These are phyloP conservation scores for Phytophthora macrochlamydospora DNA, from an alignment of 352 stramenopile species.

Conservation along the genomic window DNA sequence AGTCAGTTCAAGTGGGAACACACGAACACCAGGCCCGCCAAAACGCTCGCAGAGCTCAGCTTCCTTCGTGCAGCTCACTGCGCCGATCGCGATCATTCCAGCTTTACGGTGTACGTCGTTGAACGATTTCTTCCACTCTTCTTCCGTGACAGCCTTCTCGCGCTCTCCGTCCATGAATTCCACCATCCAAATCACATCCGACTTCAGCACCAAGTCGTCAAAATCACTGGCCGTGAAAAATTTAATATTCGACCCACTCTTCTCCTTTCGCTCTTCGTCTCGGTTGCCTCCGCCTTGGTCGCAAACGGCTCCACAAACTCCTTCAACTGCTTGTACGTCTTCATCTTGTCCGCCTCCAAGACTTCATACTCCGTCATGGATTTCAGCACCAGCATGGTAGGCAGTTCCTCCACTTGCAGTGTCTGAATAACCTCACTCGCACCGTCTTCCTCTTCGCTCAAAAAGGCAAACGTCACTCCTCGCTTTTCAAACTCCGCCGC, in stretches of 20 bases:
- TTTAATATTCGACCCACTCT: constrained; percentile 26
- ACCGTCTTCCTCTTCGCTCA: constrained; percentile 41
- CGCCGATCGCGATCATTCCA: constrained; percentile 60
- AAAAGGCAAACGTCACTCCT: constrained; percentile 59
- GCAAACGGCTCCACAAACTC: constrained; percentile 58
- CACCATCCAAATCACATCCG: constrained; percentile 70
- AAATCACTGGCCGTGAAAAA: constrained; percentile 57
- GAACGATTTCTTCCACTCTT: constrained; percentile 55
- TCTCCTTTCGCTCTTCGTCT: constrained; percentile 9
- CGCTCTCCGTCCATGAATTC: constrained; percentile 52
- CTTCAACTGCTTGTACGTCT: constrained; percentile 61
- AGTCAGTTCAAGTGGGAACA: constrained; percentile 53
- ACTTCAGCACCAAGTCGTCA: constrained; percentile 51
- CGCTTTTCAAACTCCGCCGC: constrained; percentile 60
- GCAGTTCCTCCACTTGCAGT: constrained; percentile 45
- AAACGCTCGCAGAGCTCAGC: constrained; percentile 50
- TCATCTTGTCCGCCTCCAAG: constrained; percentile 52
- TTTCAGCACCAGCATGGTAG: constrained; percentile 52
- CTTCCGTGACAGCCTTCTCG: constrained; percentile 35
- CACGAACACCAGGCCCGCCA: constrained; percentile 51
- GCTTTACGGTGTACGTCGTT: constrained; percentile 60
- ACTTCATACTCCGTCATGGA: constrained; percentile 38
- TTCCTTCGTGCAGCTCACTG: constrained; percentile 60
- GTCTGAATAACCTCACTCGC: constrained; percentile 32
- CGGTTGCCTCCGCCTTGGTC: constrained; percentile 13